A percentile compares a stretch with the other conserved stretches of the same genome.
Conservation (phyloP, 345 rosid species). For the Eucalyptus viminalis region DNA sequence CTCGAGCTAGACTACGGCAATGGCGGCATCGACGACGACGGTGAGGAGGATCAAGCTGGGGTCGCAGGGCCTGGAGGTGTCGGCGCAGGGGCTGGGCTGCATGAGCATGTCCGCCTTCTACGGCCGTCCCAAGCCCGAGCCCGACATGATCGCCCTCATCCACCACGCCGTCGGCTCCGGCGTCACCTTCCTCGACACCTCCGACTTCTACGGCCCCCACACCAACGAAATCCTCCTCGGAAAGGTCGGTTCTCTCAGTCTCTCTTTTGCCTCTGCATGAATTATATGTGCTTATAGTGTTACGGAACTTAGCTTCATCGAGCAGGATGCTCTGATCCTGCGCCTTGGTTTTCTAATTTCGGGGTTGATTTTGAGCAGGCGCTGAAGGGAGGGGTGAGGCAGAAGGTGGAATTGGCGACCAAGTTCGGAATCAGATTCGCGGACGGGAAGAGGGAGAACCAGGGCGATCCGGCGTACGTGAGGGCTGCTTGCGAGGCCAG, state of each 20-base stretch:
- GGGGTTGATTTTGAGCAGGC: neutral
- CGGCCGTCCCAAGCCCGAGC: slow-evolving; percentile 40
- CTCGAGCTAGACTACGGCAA: neutral
- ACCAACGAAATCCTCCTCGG: slow-evolving; percentile 45
- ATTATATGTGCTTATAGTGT: no score
- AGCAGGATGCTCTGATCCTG: no score
- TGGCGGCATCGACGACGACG: neutral
- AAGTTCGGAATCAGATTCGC: neutral
- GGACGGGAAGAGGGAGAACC: slow-evolving; percentile 12
- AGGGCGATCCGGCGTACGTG: slow-evolving; percentile 49
- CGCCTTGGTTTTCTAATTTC: neutral
- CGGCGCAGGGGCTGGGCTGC: slow-evolving; percentile 50
- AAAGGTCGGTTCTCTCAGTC: slow-evolving; percentile 2
- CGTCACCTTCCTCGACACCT: slow-evolving; percentile 43
- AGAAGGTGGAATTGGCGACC: no score
- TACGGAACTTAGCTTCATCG: no score
- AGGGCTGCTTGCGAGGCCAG: slow-evolving; percentile 51
- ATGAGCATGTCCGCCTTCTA: slow-evolving; percentile 43
- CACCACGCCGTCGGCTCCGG: slow-evolving; percentile 35
- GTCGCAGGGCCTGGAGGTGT: slow-evolving; percentile 39
- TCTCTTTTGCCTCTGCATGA: no score
- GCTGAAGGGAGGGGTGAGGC: no score
- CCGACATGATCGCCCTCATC: slow-evolving; percentile 37
- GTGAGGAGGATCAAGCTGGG: slow-evolving; percentile 33
- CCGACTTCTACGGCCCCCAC: slow-evolving; percentile 32